phyloP scores from a whole-genome alignment of 805 yeast species.

The Pichia heedii region DNA sequence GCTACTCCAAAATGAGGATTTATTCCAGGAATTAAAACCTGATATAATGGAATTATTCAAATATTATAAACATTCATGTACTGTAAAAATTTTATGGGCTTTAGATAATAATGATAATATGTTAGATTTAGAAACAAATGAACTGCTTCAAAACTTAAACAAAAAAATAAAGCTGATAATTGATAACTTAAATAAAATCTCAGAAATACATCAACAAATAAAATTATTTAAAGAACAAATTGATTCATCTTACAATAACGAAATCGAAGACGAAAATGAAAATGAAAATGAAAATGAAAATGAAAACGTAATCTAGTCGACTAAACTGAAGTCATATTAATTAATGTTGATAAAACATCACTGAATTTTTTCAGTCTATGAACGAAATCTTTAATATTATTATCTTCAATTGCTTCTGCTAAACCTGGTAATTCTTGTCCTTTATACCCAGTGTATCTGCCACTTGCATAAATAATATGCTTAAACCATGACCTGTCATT shows the following conservation, averaged over 20 bases:
- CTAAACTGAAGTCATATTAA: constrained; percentile 1
- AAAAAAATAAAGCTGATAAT: not conserved
- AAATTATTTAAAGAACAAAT: not conserved
- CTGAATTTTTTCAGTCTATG: constrained; percentile 15
- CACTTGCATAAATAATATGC: constrained; percentile 52
- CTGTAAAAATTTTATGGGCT: constrained; percentile 5
- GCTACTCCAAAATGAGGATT: not conserved
- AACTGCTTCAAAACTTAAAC: not conserved
- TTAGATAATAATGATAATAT: constrained; percentile 1
- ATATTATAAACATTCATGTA: constrained; percentile 2
- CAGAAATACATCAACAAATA: not conserved
- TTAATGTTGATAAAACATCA: constrained; percentile 4
- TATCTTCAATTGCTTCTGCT: constrained; percentile 44
- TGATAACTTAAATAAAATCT: not conserved
- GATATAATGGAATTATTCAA: not conserved
- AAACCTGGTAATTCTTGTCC: constrained; percentile 50
- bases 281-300: not conserved
- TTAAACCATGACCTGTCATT: constrained; percentile 47
- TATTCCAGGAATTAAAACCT: not conserved
- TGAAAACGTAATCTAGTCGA: not conserved
- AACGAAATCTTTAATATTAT: constrained; percentile 27
- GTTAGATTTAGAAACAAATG: constrained; percentile 6
- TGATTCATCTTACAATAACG: constrained; percentile 1
- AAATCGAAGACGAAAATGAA: not conserved
- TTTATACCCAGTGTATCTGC: constrained; percentile 52